Conservation (phyloP, 129 eudicot species). For the Dittrichia graveolens region DNA sequence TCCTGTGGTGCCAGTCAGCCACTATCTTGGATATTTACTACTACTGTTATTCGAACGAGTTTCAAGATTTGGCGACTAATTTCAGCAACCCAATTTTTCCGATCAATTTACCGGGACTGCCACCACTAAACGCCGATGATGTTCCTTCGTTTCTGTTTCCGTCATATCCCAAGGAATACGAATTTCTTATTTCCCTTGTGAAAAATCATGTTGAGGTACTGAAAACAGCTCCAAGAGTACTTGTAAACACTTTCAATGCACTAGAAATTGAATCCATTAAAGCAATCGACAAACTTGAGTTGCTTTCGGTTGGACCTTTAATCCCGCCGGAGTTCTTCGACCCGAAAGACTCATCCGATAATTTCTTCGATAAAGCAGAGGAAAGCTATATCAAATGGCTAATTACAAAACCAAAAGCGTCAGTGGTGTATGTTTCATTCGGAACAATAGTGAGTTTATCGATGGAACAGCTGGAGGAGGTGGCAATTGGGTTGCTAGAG, state of each 20-base stretch:
- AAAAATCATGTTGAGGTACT: conserved; percentile 23
- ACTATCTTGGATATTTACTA: conserved; percentile 42
- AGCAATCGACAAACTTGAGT: conserved; percentile 18
- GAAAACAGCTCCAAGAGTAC: conserved; percentile 22
- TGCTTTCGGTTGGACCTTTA: conserved; percentile 25
- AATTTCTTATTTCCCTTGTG: neutral
- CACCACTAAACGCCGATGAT: conserved; percentile 23
- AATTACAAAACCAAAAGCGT: conserved; percentile 41
- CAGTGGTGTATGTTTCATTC: conserved; percentile 57
- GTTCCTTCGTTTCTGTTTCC: conserved; percentile 32
- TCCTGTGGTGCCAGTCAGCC: conserved; percentile 61
- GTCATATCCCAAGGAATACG: conserved; percentile 16
- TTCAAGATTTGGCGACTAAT: conserved; percentile 6
- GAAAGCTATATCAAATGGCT: conserved; percentile 45
- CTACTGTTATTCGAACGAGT: conserved; percentile 34
- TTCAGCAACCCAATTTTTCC: conserved; percentile 7
- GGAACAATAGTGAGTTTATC: conserved; percentile 57
- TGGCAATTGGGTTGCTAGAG: conserved; percentile 43
- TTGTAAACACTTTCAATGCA: conserved; percentile 18
- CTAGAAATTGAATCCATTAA: conserved; percentile 10
- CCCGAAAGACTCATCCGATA: neutral
- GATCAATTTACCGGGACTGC: conserved; percentile 40
- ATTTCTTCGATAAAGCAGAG: neutral
- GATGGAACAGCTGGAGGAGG: conserved; percentile 49
- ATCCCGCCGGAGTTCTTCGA: conserved; percentile 11